Percentiles rank a stretch among this genome's conserved stretches.
phyloP scores from a whole-genome alignment of 2,329 filamentous ascomycete genomes.

The Basipetospora chlamydospora region DNA sequence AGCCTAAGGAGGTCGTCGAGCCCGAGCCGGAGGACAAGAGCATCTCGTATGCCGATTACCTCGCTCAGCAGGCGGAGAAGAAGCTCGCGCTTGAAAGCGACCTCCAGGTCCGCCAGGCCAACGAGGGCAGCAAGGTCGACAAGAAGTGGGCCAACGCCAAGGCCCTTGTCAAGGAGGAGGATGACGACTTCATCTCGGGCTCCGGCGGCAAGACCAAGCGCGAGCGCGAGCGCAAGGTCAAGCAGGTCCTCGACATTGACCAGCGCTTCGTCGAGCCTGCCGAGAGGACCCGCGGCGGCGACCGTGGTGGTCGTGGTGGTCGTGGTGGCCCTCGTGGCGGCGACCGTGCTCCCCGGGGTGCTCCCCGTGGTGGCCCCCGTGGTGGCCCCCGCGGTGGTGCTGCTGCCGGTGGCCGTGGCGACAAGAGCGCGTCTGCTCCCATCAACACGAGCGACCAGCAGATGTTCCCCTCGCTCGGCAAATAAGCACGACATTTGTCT shows the following conservation, averaged over 20 bases:
- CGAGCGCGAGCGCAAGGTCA: slow-evolving; percentile 82
- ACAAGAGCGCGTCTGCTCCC: slow-evolving; percentile 26
- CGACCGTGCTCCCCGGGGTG: slow-evolving; percentile 22
- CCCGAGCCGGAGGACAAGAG: slow-evolving; percentile 69
- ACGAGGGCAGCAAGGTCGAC: slow-evolving; percentile 76
- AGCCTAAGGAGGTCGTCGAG: slow-evolving; percentile 25
- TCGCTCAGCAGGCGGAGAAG: slow-evolving; percentile 58
- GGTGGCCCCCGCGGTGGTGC: slow-evolving; percentile 27
- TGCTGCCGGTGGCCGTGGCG: slow-evolving; percentile 22
- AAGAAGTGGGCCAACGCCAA: slow-evolving; percentile 91
- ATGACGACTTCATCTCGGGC: slow-evolving; percentile 65
- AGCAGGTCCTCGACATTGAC: slow-evolving; percentile 80
- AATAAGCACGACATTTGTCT: slow-evolving; percentile 20
- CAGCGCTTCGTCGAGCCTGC: slow-evolving; percentile 64
- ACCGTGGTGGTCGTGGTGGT: slow-evolving; percentile 34
- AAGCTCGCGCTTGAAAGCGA: slow-evolving; percentile 52
- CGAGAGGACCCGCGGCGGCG: slow-evolving; percentile 43
- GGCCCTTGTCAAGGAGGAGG: slow-evolving; percentile 48
- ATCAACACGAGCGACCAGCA: slow-evolving; percentile 44
- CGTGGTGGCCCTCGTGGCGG: slow-evolving; percentile 37
- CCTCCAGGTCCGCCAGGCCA: slow-evolving; percentile 70
- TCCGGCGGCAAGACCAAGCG: slow-evolving; percentile 64
- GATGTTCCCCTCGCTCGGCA: slow-evolving; percentile 47
- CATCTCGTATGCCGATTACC: slow-evolving; percentile 82
- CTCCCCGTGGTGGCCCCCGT: slow-evolving; percentile 28